A percentile compares a stretch with the other conserved stretches of the same genome.
Evolutionary conservation across 2,329 filamentous ascomycete genomes (phyloP).

Genomic region (Macrophomina pseudophaseolina): DNA sequence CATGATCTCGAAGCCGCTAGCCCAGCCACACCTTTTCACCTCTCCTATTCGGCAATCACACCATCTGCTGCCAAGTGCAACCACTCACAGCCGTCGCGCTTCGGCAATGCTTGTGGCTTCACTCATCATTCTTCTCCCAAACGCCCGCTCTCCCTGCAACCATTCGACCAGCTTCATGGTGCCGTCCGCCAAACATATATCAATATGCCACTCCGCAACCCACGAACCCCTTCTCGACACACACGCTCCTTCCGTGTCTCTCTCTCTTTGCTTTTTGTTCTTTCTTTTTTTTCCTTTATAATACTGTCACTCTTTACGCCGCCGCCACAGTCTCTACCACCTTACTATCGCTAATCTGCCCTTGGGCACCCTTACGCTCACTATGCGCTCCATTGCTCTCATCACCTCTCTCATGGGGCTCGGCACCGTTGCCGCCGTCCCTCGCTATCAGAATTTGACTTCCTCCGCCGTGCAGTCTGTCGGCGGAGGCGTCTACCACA

Average conservation of each 20-base stretch:
- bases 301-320: not conserved
- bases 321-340: not conserved
- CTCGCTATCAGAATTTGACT: slow-evolving; percentile 3
- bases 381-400: not conserved
- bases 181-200: not conserved
- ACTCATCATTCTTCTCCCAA: not conserved
- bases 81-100: not conserved
- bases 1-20: not conserved
- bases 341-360: slow-evolving; percentile 3
- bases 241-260: slow-evolving; percentile 3
- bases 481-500: not conserved
- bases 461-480: not conserved
- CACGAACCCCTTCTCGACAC: not conserved
- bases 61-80: not conserved
- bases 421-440: not conserved
- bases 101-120: slow-evolving; percentile 7
- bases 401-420: not conserved
- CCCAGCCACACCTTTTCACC: not conserved
- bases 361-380: slow-evolving; percentile 6
- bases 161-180: not conserved
- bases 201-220: not conserved
- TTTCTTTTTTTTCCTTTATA: not conserved
- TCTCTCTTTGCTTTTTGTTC: not conserved
- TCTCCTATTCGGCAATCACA: not conserved
- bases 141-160: not conserved